Evolutionary conservation across 108 stramenopile species (phyloP).

Genomic region (Cyclotella sp.): DNA sequence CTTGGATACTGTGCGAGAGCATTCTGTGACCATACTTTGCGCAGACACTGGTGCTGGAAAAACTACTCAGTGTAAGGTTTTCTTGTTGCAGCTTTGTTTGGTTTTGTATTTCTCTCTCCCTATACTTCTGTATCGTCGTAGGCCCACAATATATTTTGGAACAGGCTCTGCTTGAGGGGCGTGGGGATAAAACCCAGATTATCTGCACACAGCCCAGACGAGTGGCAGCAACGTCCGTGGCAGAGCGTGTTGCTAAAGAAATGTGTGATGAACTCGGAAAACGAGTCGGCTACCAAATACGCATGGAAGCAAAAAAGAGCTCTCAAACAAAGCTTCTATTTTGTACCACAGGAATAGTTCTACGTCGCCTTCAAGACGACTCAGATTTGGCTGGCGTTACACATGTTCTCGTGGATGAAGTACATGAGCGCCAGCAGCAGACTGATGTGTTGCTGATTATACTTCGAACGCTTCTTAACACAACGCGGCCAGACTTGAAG

Average conservation of each 20-base stretch:
- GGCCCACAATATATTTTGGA: slow-evolving; percentile 86
- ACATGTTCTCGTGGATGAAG: slow-evolving; percentile 96
- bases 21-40: slow-evolving; percentile 68
- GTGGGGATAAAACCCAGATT: slow-evolving; percentile 66
- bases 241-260: slow-evolving; percentile 79
- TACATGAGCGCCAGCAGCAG: slow-evolving; percentile 90
- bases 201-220: slow-evolving; percentile 82
- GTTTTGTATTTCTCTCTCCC: background rate
- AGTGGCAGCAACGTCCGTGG: slow-evolving; percentile 79
- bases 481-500: slow-evolving; percentile 71
- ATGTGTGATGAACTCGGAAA: slow-evolving; percentile 68
- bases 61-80: slow-evolving; percentile 51
- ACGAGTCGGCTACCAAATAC: slow-evolving; percentile 92
- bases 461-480: slow-evolving; percentile 70
- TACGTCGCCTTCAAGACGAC: slow-evolving; percentile 94
- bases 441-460: slow-evolving; percentile 92
- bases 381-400: slow-evolving; percentile 76
- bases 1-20: slow-evolving; percentile 47
- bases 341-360: slow-evolving; percentile 95
- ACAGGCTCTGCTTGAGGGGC: slow-evolving; percentile 58
- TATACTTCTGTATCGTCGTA: background rate
- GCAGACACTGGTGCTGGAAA: slow-evolving; percentile 84
- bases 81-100: background rate
- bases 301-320: slow-evolving; percentile 74
- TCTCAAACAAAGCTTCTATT: slow-evolving; percentile 85